These are phyloP conservation scores for Neonectria punicea DNA, from an alignment of 2,329 filamentous ascomycete genomes.

Conservation along the genomic window DNA sequence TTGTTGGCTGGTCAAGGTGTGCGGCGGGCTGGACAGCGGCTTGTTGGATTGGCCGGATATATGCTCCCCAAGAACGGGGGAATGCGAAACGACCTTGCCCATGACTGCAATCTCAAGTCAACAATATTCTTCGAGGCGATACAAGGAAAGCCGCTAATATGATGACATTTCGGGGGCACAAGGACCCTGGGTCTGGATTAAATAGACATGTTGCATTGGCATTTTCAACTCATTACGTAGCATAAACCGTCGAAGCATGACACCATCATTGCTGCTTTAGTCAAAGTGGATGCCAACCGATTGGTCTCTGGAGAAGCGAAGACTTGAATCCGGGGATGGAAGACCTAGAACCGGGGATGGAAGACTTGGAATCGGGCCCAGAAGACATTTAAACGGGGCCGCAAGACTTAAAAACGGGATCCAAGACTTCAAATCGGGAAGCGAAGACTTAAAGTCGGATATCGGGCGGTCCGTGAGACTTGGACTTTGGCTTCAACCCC, in stretches of 20 bases:
- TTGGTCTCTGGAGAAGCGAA: neutral
- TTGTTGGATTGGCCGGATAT: slow-evolving; percentile 46
- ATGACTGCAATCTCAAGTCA: slow-evolving; percentile 50
- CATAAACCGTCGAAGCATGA: neutral
- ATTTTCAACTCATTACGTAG: neutral
- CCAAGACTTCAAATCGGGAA: slow-evolving; percentile 6
- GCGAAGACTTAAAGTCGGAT: neutral
- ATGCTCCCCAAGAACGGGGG: slow-evolving; percentile 33
- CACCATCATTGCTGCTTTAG: neutral
- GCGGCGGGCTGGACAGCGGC: slow-evolving; percentile 63
- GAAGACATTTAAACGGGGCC: slow-evolving; percentile 2
- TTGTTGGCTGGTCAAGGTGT: slow-evolving; percentile 59
- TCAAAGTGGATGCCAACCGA: neutral
- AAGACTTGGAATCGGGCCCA: slow-evolving; percentile 1
- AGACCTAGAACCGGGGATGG: neutral
- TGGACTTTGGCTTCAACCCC: neutral
- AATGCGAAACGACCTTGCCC: slow-evolving; percentile 48
- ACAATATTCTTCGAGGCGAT: neutral
- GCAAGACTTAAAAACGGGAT: slow-evolving; percentile 3
- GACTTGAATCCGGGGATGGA: slow-evolving; percentile 1
- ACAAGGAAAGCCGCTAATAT: neutral
- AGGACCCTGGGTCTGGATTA: neutral
- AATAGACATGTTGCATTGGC: neutral
- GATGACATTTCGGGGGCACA: neutral
- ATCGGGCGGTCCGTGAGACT: neutral